These are phyloP conservation scores for Leptomonas seymouri DNA, from an alignment of 208 protist genomes.

Conservation along the genomic window DNA sequence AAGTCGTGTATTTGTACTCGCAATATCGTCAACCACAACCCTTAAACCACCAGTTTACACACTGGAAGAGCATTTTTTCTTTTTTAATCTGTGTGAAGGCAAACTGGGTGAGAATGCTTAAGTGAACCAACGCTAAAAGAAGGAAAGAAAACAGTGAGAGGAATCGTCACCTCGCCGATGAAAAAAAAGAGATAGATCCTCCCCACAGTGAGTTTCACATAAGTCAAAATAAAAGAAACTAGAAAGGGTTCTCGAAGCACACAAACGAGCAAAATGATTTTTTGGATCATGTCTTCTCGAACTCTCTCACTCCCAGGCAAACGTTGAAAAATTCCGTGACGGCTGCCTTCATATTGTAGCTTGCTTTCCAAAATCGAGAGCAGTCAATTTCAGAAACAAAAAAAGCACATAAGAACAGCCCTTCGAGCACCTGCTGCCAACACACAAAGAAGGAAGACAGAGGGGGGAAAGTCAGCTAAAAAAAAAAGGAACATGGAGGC, in stretches of 20 bases:
- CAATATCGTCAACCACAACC: neutral
- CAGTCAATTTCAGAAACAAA: too few species aligned
- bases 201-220: slow-evolving; percentile 7
- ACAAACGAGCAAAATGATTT: slow-evolving; percentile 10
- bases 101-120: slow-evolving; percentile 8
- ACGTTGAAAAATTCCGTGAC: too few species aligned
- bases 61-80: neutral
- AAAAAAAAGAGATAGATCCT: neutral
- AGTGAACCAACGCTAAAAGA: slow-evolving; percentile 7
- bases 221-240: slow-evolving; percentile 15
- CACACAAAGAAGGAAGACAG: neutral
- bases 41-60: neutral
- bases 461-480: slow-evolving; percentile 21
- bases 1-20: slow-evolving; percentile 2
- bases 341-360: neutral
- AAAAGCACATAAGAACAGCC: too few species aligned
- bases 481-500: slow-evolving; percentile 17
- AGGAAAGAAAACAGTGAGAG: neutral
- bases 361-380: too few species aligned
- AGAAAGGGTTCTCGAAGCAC: slow-evolving; percentile 6
- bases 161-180: neutral
- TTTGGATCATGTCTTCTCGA: slow-evolving; percentile 1
- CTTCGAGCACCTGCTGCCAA: neutral
- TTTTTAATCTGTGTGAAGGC: slow-evolving; percentile 2
- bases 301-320: too few species aligned